Evolutionary conservation across 257 asterid genomes (phyloP).

Genomic region (Dorcoceras hygrometricum): DNA sequence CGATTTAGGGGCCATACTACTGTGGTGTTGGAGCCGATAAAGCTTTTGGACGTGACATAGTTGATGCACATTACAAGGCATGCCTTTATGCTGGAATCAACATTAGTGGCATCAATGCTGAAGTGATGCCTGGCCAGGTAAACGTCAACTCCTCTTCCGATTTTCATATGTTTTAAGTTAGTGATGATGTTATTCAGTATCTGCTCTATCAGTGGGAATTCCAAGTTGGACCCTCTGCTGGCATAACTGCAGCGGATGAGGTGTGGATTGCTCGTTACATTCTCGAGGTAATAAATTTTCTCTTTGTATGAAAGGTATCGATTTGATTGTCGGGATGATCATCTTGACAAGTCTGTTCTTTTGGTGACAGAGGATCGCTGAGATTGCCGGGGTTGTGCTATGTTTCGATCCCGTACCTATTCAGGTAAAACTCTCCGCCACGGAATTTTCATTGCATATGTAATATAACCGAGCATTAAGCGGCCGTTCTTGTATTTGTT

Average conservation of each 20-base stretch:
- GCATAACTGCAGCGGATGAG: constrained; percentile 42
- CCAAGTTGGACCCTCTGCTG: constrained; percentile 42
- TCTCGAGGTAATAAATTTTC: constrained; percentile 27
- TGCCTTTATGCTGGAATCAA: constrained; percentile 48
- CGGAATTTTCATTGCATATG: background rate
- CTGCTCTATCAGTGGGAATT: constrained; percentile 32
- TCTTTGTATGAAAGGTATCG: background rate
- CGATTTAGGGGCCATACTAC: constrained; percentile 47
- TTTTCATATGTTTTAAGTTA: background rate
- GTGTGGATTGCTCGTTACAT: constrained; percentile 46
- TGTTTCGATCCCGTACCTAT: constrained; percentile 42
- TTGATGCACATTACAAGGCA: constrained; percentile 49
- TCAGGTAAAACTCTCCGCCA: constrained; percentile 18
- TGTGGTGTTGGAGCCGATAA: constrained; percentile 46
- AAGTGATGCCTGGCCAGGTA: constrained; percentile 58
- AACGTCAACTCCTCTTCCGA: background rate
- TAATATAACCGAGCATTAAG: background rate
- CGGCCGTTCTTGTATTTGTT: background rate
- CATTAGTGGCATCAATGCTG: constrained; percentile 48
- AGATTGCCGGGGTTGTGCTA: constrained; percentile 36
- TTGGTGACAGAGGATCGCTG: constrained; percentile 38
- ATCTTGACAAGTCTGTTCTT: background rate
- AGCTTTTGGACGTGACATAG: constrained; percentile 48
- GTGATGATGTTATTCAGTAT: background rate
- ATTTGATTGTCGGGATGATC: background rate